Evolutionary conservation across 192 early-diverging fungal species (phyloP).

Genomic region (Powellomyces hirtus): DNA sequence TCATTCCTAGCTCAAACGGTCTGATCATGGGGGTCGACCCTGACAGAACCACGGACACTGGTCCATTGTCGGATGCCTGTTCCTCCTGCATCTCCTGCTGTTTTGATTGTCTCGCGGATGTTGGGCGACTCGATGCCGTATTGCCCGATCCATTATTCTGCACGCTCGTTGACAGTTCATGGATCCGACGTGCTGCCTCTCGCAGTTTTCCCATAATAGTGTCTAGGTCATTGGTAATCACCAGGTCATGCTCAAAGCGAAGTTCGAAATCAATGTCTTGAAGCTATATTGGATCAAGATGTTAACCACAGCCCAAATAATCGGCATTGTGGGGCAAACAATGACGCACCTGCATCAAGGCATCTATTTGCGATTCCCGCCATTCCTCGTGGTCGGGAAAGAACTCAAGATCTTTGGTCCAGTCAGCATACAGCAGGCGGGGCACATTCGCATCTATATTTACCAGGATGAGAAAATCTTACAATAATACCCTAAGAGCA

Average conservation of each 20-base stretch:
- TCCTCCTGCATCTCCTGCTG: neutral
- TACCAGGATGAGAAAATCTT: neutral
- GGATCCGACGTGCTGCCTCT: slow-evolving; percentile 42
- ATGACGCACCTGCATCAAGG: slow-evolving; percentile 24
- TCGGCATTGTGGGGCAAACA: too few species aligned
- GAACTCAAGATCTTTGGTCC: slow-evolving; percentile 33
- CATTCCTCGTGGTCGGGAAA: slow-evolving; percentile 39
- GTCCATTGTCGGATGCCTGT: neutral
- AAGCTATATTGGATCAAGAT: too few species aligned
- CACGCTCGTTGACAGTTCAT: slow-evolving; percentile 24
- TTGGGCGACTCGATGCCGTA: slow-evolving; percentile 22
- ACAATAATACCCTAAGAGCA: too few species aligned
- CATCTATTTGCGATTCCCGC: slow-evolving; percentile 37
- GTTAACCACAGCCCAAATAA: too few species aligned
- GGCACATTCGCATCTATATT: slow-evolving; percentile 23
- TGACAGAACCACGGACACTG: neutral
- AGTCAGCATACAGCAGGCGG: slow-evolving; percentile 40
- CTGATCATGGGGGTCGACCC: neutral
- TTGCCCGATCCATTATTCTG: slow-evolving; percentile 3
- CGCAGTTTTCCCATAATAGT: slow-evolving; percentile 33
- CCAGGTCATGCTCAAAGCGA: slow-evolving; percentile 44
- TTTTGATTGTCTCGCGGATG: slow-evolving; percentile 7
- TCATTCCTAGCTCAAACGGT: slow-evolving; percentile 48
- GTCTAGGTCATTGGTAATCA: slow-evolving; percentile 42
- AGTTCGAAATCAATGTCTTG: slow-evolving; percentile 54